Base-by-base conservation (phyloP, 768 basidiomycete species). In the Agaricus sinodeliciosus region DNA sequence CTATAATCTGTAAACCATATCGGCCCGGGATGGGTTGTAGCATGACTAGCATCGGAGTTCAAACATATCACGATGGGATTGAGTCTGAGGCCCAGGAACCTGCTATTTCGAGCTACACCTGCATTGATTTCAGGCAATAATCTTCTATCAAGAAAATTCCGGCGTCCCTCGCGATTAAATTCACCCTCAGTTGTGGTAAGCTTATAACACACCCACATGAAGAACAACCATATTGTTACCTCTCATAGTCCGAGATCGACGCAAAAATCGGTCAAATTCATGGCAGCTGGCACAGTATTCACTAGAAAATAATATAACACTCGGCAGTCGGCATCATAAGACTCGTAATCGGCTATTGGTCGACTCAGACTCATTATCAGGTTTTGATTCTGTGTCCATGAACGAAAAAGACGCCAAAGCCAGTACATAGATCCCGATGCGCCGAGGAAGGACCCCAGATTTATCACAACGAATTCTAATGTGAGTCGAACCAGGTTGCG, bases 401-500 rank as follows among this genome's bases (percentile, higher is more conserved):
- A 43, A 19, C 11, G 3, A 22, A 43, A 3, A 26, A 13, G 42
- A 22, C 13, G 13, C 8, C n/a, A 43, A 43, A 3, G 19, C 25
- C 37, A 9, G 13, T 5, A 16, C 37, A 9, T 2, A 9, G 16
- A 39, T 39, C 37, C 15, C 5, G 51, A 39, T 53, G 28, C 16
- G 18, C 15, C 8, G 36, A 51, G 34, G 43, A 48, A 44, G 45
- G 31, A 47, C 45, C 52, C 45, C 28, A 34, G 28, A 54, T 40
- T 13, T 13, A 26, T 26, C 28, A 41, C 43, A 41, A 18, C 22
- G 31, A 54, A 27, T 12, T 62, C n/a, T 58, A 69, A 59, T 75
- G 69, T 8, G 63, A 59, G 48, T 78, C 72, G 51, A 90, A 64
- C 80, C 82, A 90, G 26, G 82, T 79, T 16, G 70, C 66, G 3